These are phyloP conservation scores for Tuber indicum DNA, from an alignment of 495 filamentous ascomycete genomes.

Conservation along the genomic window DNA sequence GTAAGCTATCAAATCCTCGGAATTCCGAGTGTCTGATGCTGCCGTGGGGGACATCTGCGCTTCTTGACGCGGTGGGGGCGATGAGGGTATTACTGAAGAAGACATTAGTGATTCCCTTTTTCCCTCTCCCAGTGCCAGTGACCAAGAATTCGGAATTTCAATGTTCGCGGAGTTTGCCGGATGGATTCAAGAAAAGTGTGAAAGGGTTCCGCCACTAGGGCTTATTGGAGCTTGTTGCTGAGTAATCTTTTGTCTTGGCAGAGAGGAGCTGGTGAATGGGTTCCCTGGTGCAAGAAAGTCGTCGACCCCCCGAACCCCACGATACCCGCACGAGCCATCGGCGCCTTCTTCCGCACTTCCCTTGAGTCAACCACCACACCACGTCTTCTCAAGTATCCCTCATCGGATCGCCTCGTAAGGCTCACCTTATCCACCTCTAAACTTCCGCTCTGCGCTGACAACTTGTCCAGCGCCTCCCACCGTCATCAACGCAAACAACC, in stretches of 20 bases:
- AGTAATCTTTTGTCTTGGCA: background rate
- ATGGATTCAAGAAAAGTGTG: background rate
- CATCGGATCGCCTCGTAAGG: background rate
- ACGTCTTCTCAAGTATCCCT: background rate
- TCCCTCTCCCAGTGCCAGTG: background rate
- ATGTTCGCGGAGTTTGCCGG: background rate
- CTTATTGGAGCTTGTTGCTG: background rate
- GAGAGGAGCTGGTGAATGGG: background rate
- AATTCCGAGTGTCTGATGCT: constrained; percentile 9
- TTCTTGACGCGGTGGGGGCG: constrained; percentile 14
- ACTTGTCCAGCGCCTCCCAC: constrained; percentile 12
- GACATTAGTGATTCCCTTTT: constrained; percentile 18
- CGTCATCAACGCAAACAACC: constrained; percentile 6
- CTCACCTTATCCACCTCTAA: constrained; percentile 2
- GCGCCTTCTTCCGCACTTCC: background rate
- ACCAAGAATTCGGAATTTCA: background rate
- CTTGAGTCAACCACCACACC: background rate
- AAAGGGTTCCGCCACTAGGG: background rate
- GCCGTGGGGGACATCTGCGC: constrained; percentile 9
- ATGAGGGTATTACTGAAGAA: constrained; percentile 16
- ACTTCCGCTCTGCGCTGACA: constrained; percentile 14
- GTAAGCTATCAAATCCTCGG: constrained; percentile 32
- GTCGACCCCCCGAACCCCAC: background rate
- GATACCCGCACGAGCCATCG: background rate
- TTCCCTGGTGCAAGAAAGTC: no score